Evolutionary conservation across 768 basidiomycete genomes (phyloP).

Genomic region (Pisolithus marmoratus): DNA sequence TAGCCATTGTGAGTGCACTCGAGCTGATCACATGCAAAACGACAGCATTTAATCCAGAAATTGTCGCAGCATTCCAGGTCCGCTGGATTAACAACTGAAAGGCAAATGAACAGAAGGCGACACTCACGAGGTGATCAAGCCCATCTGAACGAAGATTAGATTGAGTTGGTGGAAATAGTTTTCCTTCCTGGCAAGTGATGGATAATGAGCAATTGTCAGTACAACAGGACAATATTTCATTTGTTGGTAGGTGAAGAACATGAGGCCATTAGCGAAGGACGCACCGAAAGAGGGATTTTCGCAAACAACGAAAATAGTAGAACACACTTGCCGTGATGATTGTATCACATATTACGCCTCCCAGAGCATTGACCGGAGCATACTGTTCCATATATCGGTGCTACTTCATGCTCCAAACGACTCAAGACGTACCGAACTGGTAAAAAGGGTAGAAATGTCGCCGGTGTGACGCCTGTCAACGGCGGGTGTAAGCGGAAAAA

Average conservation of each 20-base stretch:
- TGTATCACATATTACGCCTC: slow-evolving; percentile 15
- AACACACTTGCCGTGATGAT: slow-evolving; percentile 13
- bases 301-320: slow-evolving; percentile 13
- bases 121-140: slow-evolving; percentile 14
- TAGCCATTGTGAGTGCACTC: slow-evolving; percentile 4
- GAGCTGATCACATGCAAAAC: slow-evolving; percentile 1
- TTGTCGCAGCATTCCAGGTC: background rate
- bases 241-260: background rate
- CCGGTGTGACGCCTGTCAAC: background rate
- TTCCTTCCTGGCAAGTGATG: background rate
- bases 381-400: slow-evolving; percentile 3
- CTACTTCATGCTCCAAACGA: background rate
- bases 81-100: background rate
- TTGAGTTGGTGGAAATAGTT: slow-evolving; percentile 12
- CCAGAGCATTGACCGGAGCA: slow-evolving; percentile 5
- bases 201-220: background rate
- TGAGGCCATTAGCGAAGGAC: background rate
- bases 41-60: background rate
- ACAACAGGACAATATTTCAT: background rate
- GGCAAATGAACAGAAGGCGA: background rate
- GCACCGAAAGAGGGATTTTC: background rate
- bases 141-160: slow-evolving; percentile 14
- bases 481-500: background rate
- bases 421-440: background rate
- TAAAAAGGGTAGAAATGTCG: background rate